Conservation (phyloP, 192 early-diverging fungal genomes). For the Lobosporangium transversale region DNA sequence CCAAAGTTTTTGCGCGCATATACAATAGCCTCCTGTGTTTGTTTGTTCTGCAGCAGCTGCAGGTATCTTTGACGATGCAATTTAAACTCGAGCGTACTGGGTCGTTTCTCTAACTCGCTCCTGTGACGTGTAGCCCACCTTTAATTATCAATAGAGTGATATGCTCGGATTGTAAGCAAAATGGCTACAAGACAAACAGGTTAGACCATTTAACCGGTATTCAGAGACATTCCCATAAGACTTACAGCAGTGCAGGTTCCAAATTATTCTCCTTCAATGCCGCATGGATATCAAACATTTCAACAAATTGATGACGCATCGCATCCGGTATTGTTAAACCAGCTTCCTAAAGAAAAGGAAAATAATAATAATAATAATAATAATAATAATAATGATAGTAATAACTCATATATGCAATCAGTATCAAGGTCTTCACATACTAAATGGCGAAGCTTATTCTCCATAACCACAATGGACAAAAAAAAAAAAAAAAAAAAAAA, state of each 20-base stretch:
- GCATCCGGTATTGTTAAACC: constrained; percentile 54
- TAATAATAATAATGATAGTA: too few species aligned
- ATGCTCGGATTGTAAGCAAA: too few species aligned
- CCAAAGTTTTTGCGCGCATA: constrained; percentile 82
- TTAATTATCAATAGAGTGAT: too few species aligned
- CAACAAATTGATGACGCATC: constrained; percentile 73
- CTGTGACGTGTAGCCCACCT: constrained; percentile 80
- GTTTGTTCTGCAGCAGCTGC: constrained; percentile 67
- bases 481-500: neutral
- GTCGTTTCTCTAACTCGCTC: constrained; percentile 61
- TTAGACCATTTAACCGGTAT: too few species aligned
- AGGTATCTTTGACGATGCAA: constrained; percentile 84
- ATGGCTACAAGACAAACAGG: too few species aligned
- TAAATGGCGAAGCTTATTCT: too few species aligned
- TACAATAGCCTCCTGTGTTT: constrained; percentile 67
- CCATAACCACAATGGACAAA: neutral
- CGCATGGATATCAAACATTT: constrained; percentile 83
- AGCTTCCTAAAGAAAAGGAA: constrained; percentile 57
- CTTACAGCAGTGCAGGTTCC: constrained; percentile 69
- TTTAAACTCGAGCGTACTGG: constrained; percentile 86
- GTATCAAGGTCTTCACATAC: too few species aligned
- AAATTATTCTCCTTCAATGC: constrained; percentile 70
- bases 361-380: too few species aligned
- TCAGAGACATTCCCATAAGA: constrained; percentile 3
- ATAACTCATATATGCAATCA: too few species aligned